Evolutionary conservation across 2,329 filamentous ascomycete genomes (phyloP).

Genomic region (Chrysoporthe austroafricana): DNA sequence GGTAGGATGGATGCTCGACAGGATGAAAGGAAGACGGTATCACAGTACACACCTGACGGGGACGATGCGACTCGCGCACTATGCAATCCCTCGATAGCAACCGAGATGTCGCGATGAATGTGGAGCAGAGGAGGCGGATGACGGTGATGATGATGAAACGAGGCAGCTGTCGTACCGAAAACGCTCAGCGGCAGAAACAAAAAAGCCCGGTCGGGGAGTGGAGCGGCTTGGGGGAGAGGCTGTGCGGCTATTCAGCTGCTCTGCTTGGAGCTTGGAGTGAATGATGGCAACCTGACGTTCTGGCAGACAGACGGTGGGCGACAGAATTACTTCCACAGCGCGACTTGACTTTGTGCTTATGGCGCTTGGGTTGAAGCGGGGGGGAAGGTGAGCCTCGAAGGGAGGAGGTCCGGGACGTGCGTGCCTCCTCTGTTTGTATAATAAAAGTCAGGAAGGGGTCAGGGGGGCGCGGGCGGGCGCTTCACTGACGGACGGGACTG

Average conservation of each 20-base stretch:
- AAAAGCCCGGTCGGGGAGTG: not conserved
- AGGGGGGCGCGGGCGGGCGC: not conserved
- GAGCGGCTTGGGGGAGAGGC: not conserved
- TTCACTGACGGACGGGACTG: not conserved
- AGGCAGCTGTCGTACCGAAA: slow-evolving; percentile 2
- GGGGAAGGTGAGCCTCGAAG: slow-evolving; percentile 1
- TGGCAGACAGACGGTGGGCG: not conserved
- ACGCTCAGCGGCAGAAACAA: not conserved
- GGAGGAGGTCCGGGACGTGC: not conserved
- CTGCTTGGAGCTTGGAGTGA: not conserved
- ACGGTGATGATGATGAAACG: slow-evolving; percentile 1
- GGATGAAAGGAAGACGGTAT: not conserved
- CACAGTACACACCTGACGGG: not conserved
- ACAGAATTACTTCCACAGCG: not conserved
- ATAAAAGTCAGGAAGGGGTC: not conserved
- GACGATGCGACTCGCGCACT: not conserved
- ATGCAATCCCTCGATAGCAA: not conserved
- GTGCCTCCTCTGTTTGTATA: slow-evolving; percentile 4
- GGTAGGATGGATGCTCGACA: not conserved
- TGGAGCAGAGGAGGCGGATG: not conserved
- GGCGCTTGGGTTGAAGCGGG: not conserved
- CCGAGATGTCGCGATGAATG: not conserved
- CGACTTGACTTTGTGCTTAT: not conserved
- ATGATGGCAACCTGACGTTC: not conserved
- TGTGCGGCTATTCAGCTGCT: not conserved